These are phyloP conservation scores for Cystobasidium sp. DNA, from an alignment of 1,284 basidiomycete genomes.

Conservation along the genomic window DNA sequence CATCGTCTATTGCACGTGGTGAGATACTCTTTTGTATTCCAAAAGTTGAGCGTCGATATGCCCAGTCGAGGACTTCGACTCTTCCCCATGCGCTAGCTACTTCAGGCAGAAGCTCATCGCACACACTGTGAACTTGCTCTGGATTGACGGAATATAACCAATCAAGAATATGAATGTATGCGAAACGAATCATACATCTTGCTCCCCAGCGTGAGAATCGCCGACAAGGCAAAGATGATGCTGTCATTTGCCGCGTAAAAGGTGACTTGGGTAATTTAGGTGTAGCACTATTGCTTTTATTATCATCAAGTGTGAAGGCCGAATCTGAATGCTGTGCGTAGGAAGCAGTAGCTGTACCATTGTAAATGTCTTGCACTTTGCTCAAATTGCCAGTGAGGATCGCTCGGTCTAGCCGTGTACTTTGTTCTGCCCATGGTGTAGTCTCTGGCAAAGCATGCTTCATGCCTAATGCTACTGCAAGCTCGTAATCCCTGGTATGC, in stretches of 20 bases:
- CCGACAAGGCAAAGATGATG: slow-evolving; percentile 61
- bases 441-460: slow-evolving; percentile 70
- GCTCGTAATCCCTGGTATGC: slow-evolving; percentile 76
- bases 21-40: slow-evolving; percentile 53
- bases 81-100: slow-evolving; percentile 54
- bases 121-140: slow-evolving; percentile 46
- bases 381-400: slow-evolving; percentile 68
- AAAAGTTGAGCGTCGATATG: slow-evolving; percentile 66
- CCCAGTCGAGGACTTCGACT: slow-evolving; percentile 59
- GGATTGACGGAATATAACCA: slow-evolving; percentile 68
- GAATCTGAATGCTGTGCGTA: not conserved
- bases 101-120: slow-evolving; percentile 51
- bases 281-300: no score
- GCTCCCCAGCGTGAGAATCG: slow-evolving; percentile 72
- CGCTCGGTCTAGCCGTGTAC: slow-evolving; percentile 69
- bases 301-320: slow-evolving; percentile 3
- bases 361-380: slow-evolving; percentile 35
- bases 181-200: slow-evolving; percentile 69
- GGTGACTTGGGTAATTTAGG: not conserved
- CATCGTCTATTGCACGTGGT: slow-evolving; percentile 56
- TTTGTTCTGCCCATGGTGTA: slow-evolving; percentile 66
- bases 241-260: not conserved
- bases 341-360: slow-evolving; percentile 8
- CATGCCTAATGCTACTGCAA: slow-evolving; percentile 72
- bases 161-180: slow-evolving; percentile 72